Evolutionary conservation across 2,329 filamentous ascomycete genomes (phyloP).

Genomic region (Verticillium isaacii): DNA sequence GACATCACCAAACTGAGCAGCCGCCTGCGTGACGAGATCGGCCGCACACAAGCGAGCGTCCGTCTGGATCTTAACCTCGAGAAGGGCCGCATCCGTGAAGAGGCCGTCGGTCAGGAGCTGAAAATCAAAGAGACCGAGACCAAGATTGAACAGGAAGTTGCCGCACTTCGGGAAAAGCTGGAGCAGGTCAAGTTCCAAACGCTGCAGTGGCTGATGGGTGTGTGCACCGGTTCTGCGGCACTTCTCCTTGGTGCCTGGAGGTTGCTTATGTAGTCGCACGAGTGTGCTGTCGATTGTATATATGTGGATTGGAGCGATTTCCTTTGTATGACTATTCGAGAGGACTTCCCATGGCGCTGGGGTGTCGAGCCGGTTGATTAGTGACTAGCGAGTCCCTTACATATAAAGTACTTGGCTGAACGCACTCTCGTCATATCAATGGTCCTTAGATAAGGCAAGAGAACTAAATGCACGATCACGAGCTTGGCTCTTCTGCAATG

Average conservation of each 20-base stretch:
- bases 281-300: neutral
- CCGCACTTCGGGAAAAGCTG: constrained; percentile 81
- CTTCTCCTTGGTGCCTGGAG: constrained; percentile 66
- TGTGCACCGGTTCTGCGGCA: constrained; percentile 63
- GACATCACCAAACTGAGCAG: constrained; percentile 92
- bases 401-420: too few relatives aligned
- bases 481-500: too few relatives aligned
- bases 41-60: constrained; percentile 88
- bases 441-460: too few relatives aligned
- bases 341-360: too few relatives aligned
- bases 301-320: neutral
- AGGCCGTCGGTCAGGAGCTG: constrained; percentile 93
- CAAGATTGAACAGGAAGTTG: constrained; percentile 96
- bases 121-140: constrained; percentile 99
- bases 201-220: constrained; percentile 95
- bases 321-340: neutral
- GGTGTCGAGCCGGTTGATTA: too few relatives aligned
- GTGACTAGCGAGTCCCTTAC: too few relatives aligned
- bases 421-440: too few relatives aligned
- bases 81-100: constrained; percentile 92
- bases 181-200: constrained; percentile 98
- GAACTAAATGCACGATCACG: too few relatives aligned
- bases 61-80: constrained; percentile 91
- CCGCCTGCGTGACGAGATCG: constrained; percentile 86
- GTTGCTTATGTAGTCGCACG: constrained; percentile 53